These are phyloP conservation scores for Apophysomyces ossiformis DNA, from an alignment of 371 early-diverging fungal species.

Conservation along the genomic window DNA sequence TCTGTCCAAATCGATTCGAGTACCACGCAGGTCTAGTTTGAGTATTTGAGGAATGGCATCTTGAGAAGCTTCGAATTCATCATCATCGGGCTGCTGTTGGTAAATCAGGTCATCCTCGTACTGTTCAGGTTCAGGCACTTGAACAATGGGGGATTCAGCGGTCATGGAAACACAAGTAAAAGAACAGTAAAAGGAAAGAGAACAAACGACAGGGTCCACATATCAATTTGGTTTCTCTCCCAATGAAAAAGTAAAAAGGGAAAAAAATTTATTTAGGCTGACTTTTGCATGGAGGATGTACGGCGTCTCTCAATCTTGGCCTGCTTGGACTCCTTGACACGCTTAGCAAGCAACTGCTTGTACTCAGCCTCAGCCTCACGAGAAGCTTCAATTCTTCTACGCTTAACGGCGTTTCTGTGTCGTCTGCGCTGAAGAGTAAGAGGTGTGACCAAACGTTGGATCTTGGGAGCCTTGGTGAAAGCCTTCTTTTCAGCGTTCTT, in stretches of 20 bases:
- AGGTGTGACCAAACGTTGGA: conserved; percentile 98
- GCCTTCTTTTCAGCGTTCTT: conserved; percentile 91
- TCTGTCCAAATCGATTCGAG: conserved; percentile 61
- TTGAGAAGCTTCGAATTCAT: not conserved
- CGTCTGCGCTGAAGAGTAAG: conserved; percentile 95
- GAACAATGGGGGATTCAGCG: conserved; percentile 48
- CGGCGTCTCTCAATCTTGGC: conserved; percentile 73
- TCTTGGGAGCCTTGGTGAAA: conserved; percentile 94
- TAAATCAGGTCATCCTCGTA: conserved; percentile 40
- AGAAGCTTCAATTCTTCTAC: conserved; percentile 76
- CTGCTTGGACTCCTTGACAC: conserved; percentile 90
- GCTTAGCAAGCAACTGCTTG: conserved; percentile 91
- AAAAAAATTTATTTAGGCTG: conserved; percentile 24
- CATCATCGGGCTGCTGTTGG: conserved; percentile 28
- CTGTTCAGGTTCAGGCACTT: conserved; percentile 44
- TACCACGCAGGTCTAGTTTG: conserved; percentile 63
- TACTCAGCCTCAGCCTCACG: conserved; percentile 92
- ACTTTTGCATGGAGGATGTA: conserved; percentile 69
- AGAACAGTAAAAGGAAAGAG: not conserved
- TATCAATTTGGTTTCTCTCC: conserved; percentile 8
- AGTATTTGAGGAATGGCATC: conserved; percentile 23
- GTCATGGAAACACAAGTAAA: conserved; percentile 25
- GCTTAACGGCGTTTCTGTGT: conserved; percentile 84
- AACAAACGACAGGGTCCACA: not conserved
- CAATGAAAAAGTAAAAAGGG: not conserved